phyloP scores from a whole-genome alignment of 305 asterid genomes.

The Fraxinus platypoda region DNA sequence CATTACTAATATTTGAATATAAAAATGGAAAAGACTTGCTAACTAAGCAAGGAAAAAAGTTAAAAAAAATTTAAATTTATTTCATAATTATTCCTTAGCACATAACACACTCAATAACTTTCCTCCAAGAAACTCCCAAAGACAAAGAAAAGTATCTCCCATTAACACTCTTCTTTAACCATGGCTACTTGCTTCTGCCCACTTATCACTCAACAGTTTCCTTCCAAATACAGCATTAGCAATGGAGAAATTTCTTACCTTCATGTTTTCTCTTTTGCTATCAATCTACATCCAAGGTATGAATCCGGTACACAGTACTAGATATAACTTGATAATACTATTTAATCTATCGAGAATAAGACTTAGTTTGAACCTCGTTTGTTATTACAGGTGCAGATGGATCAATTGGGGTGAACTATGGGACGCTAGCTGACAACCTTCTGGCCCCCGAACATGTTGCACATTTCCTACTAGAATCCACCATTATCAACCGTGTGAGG shows the following conservation, averaged over 20 bases:
- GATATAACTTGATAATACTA: neutral
- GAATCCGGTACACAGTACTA: neutral
- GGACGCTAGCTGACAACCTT: constrained; percentile 67
- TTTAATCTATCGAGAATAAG: neutral
- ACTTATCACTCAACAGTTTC: constrained; percentile 1
- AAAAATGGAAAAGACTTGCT: neutral
- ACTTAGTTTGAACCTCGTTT: neutral
- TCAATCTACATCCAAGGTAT: constrained; percentile 37
- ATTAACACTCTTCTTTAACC: constrained; percentile 29
- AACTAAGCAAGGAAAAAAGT: constrained; percentile 12
- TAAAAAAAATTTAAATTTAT: constrained; percentile 3
- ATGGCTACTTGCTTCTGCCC: constrained; percentile 12
- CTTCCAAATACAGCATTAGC: constrained; percentile 4
- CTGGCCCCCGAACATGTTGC: constrained; percentile 66
- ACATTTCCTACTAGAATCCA: constrained; percentile 44
- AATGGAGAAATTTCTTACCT: constrained; percentile 26
- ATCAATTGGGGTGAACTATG: constrained; percentile 62
- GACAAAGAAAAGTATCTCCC: constrained; percentile 59
- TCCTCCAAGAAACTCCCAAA: constrained; percentile 20
- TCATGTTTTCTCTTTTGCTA: constrained; percentile 24
- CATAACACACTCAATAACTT: constrained; percentile 37
- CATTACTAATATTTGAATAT: neutral
- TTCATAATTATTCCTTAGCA: constrained; percentile 23
- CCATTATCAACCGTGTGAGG: constrained; percentile 57
- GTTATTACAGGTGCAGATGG: constrained; percentile 43